Evolutionary conservation across 1,139 yeast genomes (phyloP).

Genomic region (Kodamaea fungicola): DNA sequence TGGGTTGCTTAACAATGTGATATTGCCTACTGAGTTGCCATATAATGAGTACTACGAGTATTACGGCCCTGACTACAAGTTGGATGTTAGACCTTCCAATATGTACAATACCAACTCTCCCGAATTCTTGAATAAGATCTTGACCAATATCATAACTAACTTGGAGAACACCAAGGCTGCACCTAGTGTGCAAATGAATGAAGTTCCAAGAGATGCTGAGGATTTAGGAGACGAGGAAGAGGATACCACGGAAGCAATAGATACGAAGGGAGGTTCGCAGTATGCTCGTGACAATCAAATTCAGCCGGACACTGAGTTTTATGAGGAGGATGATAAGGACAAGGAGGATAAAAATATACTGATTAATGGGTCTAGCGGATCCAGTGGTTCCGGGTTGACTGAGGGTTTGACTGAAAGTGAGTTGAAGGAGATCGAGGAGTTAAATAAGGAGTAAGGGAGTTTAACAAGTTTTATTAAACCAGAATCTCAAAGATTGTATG

Average conservation of each 20-base stretch:
- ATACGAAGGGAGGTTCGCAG: constrained; percentile 88
- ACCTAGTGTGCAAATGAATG: constrained; percentile 91
- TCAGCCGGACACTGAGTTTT: constrained; percentile 65
- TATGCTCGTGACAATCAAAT: constrained; percentile 73
- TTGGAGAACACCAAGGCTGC: constrained; percentile 89
- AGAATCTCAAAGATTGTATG: too few species aligned
- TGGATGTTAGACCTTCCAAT: constrained; percentile 91
- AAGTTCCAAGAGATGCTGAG: constrained; percentile 83
- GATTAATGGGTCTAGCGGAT: too few species aligned
- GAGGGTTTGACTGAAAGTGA: constrained; percentile 35
- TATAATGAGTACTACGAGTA: constrained; percentile 96
- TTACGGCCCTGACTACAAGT: constrained; percentile 92
- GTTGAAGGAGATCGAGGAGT: constrained; percentile 35
- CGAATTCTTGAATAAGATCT: constrained; percentile 82
- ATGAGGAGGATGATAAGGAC: constrained; percentile 58
- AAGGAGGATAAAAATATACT: constrained; percentile 35
- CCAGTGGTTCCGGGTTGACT: constrained; percentile 4
- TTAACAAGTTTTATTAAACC: too few species aligned
- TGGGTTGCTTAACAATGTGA: constrained; percentile 77
- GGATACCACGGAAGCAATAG: constrained; percentile 69
- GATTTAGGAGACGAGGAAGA: constrained; percentile 82
- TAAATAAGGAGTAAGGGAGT: constrained; percentile 23
- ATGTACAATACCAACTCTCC: constrained; percentile 97
- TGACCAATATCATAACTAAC: constrained; percentile 73
- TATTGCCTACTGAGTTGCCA: constrained; percentile 80